A percentile compares a stretch with the other conserved stretches of the same genome.
Conservation (phyloP, 192 early-diverging fungal species). For the Globomyces pollinis-pini region DNA sequence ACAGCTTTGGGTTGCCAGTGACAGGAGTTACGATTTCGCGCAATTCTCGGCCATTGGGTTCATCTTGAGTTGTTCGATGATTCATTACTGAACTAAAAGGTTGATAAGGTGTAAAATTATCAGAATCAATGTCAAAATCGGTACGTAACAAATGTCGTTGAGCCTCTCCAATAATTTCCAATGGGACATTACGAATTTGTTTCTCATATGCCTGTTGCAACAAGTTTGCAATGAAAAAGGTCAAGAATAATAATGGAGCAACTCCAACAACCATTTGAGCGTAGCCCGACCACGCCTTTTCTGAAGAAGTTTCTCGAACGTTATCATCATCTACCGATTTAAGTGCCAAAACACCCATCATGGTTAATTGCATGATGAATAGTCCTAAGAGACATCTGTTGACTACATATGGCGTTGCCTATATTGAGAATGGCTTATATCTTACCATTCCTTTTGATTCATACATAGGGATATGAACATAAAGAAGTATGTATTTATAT, state of each 20-base stretch:
- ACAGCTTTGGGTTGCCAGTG: not conserved
- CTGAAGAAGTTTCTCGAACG: not conserved
- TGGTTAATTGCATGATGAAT: conserved; percentile 42
- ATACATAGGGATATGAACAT: conserved; percentile 45
- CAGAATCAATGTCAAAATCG: not conserved
- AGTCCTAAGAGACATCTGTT: conserved; percentile 39
- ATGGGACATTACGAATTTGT: conserved; percentile 29
- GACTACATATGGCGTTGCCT: conserved; percentile 36
- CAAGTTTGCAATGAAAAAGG: conserved; percentile 30
- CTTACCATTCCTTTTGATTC: conserved; percentile 42
- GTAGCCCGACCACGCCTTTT: conserved; percentile 15
- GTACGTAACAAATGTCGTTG: conserved; percentile 14
- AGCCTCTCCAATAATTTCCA: conserved; percentile 39
- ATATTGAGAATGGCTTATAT: too few species aligned
- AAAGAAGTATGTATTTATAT: conserved; percentile 47
- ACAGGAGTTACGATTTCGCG: not conserved
- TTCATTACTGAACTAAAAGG: not conserved
- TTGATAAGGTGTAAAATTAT: not conserved
- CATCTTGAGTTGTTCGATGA: not conserved
- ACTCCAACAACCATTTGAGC: conserved; percentile 42
- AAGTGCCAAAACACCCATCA: conserved; percentile 46
- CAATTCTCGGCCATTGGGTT: not conserved
- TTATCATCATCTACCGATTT: conserved; percentile 16
- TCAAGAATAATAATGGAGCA: conserved; percentile 32
- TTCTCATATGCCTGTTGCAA: conserved; percentile 42